phyloP scores from a whole-genome alignment of 805 yeast genomes.

The Metschnikowia continentalis region DNA sequence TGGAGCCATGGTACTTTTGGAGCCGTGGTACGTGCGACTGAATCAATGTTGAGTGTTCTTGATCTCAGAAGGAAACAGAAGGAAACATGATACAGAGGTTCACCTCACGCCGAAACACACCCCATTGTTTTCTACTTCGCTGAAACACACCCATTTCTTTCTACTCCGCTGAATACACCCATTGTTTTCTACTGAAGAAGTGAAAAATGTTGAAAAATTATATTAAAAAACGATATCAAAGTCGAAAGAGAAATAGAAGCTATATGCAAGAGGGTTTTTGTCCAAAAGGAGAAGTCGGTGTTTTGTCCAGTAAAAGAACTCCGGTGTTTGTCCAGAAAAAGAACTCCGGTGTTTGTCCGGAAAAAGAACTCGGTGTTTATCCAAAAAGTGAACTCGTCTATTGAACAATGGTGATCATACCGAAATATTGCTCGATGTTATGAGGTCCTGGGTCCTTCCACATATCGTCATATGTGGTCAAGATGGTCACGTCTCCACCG shows the following conservation, averaged over 20 bases:
- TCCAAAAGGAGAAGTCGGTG: no score
- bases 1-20: conserved; percentile 76
- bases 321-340: no score
- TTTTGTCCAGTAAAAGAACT: no score
- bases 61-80: conserved; percentile 37
- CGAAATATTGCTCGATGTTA: conserved; percentile 85
- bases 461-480: conserved; percentile 76
- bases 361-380: no score
- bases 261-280: background rate
- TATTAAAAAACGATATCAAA: background rate
- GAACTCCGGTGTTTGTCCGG: no score
- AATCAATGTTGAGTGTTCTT: conserved; percentile 38
- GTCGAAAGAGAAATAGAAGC: no score
- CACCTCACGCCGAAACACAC: background rate
- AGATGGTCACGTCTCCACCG: conserved; percentile 60
- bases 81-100: conserved; percentile 17
- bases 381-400: background rate
- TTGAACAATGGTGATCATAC: conserved; percentile 46
- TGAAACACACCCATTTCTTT: no score
- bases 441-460: conserved; percentile 87
- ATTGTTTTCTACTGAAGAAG: no score
- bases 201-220: background rate
- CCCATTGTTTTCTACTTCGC: background rate
- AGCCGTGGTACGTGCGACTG: conserved; percentile 51
- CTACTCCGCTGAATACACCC: no score